Base-by-base conservation (phyloP, 768 basidiomycete species). In the Boletus sensibilis region DNA sequence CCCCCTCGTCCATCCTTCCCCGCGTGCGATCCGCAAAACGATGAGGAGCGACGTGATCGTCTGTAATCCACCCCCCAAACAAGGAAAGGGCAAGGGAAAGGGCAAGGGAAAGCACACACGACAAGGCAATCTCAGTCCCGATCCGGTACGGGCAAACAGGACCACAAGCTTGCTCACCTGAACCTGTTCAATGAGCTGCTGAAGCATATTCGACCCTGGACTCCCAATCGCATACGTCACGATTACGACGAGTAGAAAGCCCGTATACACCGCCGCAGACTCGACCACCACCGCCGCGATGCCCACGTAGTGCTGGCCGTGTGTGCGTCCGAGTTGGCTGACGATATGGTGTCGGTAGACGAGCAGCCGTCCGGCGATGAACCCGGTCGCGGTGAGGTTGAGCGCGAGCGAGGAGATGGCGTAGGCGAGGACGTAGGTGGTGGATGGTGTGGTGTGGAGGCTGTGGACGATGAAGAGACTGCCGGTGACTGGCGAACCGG, bases 251-350 rank as follows among this genome's bases (percentile, higher is more conserved):
- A 79, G 21, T 8, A 77, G 71, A 55, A 74, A 73, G 39, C 74
- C 60, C 2, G 77, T 76, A 55, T 79, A 80, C 7, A 79, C 63
- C 3, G 78, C 75, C 0, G 79, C 80, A 4, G 74, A 76, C 57
- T 81, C 79, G 48, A 81, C 58, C 27, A 80, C 51, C 31, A 79
- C 72, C 1, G 75, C 64, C 1, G 64, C 64, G 37, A 78, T 56
- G 7, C 74, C 76, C 25, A 74, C 55, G 60, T 78, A 79, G 37
- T 75, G 67, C 14, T 41, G 63, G 4, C 68, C 76, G 35, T 77
- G 63, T 0, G 72, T 74, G 5, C 61, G 59, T 3, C 74, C 70
- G n/a, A 79, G 68, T 5, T 60, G 63, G 13, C 58, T 47, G 21
- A 71, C 39, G 38, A 74, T 2, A 5, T n/a, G 23, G 12, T n/a